Conservation (phyloP, 2,329 filamentous ascomycete genomes). For the Nemania sp. region DNA sequence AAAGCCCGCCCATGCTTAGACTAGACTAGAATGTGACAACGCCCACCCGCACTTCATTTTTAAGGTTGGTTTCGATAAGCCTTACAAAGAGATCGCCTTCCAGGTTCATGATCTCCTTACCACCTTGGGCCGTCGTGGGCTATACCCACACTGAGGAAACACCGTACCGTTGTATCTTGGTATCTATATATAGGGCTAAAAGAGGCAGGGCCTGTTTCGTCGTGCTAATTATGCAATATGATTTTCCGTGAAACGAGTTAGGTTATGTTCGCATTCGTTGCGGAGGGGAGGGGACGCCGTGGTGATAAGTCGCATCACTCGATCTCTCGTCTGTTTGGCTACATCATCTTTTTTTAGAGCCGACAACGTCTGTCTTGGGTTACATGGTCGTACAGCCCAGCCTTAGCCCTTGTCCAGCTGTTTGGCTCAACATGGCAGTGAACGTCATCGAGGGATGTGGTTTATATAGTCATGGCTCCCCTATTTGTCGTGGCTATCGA, state of each 20-base stretch:
- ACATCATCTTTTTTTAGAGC: slow-evolving; percentile 38
- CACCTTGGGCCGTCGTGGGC: slow-evolving; percentile 14
- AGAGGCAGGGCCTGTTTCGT: slow-evolving; percentile 37
- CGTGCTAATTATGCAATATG: slow-evolving; percentile 27
- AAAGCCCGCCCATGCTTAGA: slow-evolving; percentile 17
- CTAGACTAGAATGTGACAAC: slow-evolving; percentile 21
- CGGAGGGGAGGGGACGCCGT: slow-evolving; percentile 17
- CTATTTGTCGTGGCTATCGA: slow-evolving; percentile 5
- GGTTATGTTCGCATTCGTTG: slow-evolving; percentile 11
- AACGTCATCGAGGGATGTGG: not conserved
- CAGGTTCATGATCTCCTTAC: slow-evolving; percentile 29
- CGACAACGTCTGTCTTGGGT: slow-evolving; percentile 27
- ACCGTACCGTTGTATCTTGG: slow-evolving; percentile 28
- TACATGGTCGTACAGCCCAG: slow-evolving; percentile 33
- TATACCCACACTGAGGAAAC: slow-evolving; percentile 20
- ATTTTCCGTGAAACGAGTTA: slow-evolving; percentile 11
- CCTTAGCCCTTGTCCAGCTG: slow-evolving; percentile 28
- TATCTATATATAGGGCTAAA: slow-evolving; percentile 38
- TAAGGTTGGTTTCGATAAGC: slow-evolving; percentile 22
- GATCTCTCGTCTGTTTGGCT: slow-evolving; percentile 17
- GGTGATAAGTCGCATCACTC: slow-evolving; percentile 25
- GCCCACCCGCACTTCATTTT: not conserved
- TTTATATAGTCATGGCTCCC: slow-evolving; percentile 17
- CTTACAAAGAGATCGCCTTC: slow-evolving; percentile 29
- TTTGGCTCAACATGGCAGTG: not conserved